A percentile compares a stretch with the other conserved stretches of the same genome.
Conservation (phyloP, 1,284 basidiomycete genomes). For the Moesziomyces aphidis region DNA sequence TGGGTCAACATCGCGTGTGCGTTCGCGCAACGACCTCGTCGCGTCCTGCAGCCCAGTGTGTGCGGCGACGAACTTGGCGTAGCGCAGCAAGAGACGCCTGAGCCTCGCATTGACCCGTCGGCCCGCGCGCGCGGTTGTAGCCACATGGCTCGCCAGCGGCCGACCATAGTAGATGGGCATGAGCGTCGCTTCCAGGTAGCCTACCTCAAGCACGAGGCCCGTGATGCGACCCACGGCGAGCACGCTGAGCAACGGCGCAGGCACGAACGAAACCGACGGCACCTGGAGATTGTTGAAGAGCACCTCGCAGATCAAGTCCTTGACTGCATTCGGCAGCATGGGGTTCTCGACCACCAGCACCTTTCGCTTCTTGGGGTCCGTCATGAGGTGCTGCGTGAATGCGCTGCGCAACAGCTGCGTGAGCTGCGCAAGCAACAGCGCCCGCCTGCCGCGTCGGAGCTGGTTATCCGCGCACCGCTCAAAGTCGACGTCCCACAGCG, state of each 20-base stretch:
- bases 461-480: conserved; percentile 34
- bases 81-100: conserved; percentile 32
- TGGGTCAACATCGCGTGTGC: conserved; percentile 18
- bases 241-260: conserved; percentile 82
- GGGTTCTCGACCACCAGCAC: conserved; percentile 92
- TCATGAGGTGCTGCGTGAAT: conserved; percentile 76
- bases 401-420: conserved; percentile 48
- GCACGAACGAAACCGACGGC: conserved; percentile 85
- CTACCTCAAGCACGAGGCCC: conserved; percentile 90
- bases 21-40: conserved; percentile 17
- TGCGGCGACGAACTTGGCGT: conserved; percentile 44
- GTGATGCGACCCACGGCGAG: conserved; percentile 87
- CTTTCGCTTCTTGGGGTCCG: conserved; percentile 92
- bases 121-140: conserved; percentile 46
- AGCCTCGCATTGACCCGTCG: conserved; percentile 34
- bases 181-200: conserved; percentile 87
- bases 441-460: conserved; percentile 39
- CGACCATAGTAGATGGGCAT: conserved; percentile 74
- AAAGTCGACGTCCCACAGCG: conserved; percentile 62
- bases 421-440: conserved; percentile 49
- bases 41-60: conserved; percentile 32
- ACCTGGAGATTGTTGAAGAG: conserved; percentile 92
- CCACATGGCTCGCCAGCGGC: conserved; percentile 30
- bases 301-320: conserved; percentile 85
- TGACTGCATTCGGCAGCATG: conserved; percentile 83